Percentiles rank a stretch among this genome's conserved stretches.
phyloP scores from a whole-genome alignment of 2,329 filamentous ascomycete genomes.

The Diaporthe capsici region DNA sequence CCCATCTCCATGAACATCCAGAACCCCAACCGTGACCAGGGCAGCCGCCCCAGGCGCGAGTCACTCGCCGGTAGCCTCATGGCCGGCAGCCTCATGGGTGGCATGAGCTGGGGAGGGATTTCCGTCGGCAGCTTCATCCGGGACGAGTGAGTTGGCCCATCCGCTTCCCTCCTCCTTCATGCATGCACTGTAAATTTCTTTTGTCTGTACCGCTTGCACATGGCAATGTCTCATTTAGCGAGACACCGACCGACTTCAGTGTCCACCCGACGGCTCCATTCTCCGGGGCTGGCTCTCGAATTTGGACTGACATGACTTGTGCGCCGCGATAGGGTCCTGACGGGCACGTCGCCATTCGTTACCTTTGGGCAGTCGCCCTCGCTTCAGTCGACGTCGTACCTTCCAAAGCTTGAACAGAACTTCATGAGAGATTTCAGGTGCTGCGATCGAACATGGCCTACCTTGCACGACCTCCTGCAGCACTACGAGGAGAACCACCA shows the following conservation, averaged over 20 bases:
- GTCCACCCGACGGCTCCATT: slow-evolving; percentile 23
- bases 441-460: slow-evolving; percentile 90
- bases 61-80: slow-evolving; percentile 75
- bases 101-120: slow-evolving; percentile 97
- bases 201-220: slow-evolving; percentile 38
- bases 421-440: slow-evolving; percentile 99
- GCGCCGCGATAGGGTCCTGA: slow-evolving; percentile 79
- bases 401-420: slow-evolving; percentile 95
- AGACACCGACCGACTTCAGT: slow-evolving; percentile 25
- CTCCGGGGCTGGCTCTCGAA: slow-evolving; percentile 14
- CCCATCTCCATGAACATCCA: slow-evolving; percentile 77
- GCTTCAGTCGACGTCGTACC: slow-evolving; percentile 95
- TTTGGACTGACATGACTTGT: slow-evolving; percentile 48
- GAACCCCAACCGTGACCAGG: slow-evolving; percentile 73
- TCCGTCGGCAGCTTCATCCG: slow-evolving; percentile 97
- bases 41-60: slow-evolving; percentile 71
- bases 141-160: slow-evolving; percentile 84
- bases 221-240: slow-evolving; percentile 41
- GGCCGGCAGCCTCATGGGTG: slow-evolving; percentile 79
- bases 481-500: slow-evolving; percentile 98
- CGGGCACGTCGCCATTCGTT: slow-evolving; percentile 94
- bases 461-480: slow-evolving; percentile 93
- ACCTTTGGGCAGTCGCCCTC: slow-evolving; percentile 87
- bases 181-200: slow-evolving; percentile 44
- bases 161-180: slow-evolving; percentile 35